Percentiles rank a stretch among this genome's conserved stretches.
Conservation (phyloP, 768 basidiomycete species). For the Kwoniella sp. region DNA sequence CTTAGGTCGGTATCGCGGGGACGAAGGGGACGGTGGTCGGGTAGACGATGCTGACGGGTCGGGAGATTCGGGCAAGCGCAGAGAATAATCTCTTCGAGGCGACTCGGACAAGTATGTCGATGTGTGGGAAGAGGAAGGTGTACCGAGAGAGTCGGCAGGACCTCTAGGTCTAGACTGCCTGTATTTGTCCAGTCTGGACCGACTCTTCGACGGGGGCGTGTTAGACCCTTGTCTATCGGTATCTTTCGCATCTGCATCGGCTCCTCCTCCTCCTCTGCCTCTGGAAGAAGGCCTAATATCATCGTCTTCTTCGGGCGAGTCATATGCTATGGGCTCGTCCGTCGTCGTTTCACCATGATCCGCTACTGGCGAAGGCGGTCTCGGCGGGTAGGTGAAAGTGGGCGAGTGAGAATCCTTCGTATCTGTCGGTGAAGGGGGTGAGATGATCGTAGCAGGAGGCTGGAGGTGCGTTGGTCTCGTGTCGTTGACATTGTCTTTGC, state of each 20-base stretch:
- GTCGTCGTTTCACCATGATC: background rate
- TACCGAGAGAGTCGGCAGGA: constrained; percentile 14
- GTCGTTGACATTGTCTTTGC: background rate
- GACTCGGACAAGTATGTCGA: constrained; percentile 20
- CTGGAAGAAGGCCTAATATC: background rate
- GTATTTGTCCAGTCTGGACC: background rate
- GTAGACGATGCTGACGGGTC: constrained; percentile 11
- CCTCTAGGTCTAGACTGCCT: constrained; percentile 8
- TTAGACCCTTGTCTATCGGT: background rate
- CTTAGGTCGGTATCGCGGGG: constrained; percentile 31
- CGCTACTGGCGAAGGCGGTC: background rate
- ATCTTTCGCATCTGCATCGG: no score
- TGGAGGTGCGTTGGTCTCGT: constrained; percentile 23
- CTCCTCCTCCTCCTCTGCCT: background rate
- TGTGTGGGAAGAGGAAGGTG: constrained; percentile 9
- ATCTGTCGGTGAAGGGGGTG: constrained; percentile 49
- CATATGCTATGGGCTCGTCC: constrained; percentile 23
- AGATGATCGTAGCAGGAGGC: constrained; percentile 46
- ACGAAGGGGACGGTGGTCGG: constrained; percentile 34
- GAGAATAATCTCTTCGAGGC: constrained; percentile 14
- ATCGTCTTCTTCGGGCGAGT: constrained; percentile 30
- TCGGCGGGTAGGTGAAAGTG: constrained; percentile 13
- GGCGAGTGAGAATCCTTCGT: constrained; percentile 23
- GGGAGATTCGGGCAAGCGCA: constrained; percentile 22
- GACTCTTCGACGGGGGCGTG: background rate